Percentiles rank a stretch among this genome's conserved stretches.
phyloP scores from a whole-genome alignment of 1,139 yeast genomes.

The Meyerozyma smithsonii region DNA sequence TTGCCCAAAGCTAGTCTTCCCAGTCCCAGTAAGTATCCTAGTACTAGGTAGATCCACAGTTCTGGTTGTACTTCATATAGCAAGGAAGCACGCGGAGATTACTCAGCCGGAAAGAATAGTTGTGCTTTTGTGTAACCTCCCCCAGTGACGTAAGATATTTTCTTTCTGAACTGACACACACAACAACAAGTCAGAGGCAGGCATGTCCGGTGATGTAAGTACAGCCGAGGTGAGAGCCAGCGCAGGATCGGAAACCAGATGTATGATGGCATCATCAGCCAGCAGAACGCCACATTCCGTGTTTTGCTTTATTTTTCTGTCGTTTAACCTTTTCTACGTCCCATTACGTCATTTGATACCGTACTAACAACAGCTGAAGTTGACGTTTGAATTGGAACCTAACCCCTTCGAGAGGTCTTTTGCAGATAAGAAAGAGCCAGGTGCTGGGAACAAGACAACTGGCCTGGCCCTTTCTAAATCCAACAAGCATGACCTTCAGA shows the following conservation, averaged over 20 bases:
- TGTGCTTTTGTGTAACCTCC: neutral
- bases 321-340: conserved; percentile 1
- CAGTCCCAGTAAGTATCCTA: no score
- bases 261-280: no score
- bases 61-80: neutral
- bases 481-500: conserved; percentile 32
- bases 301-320: neutral
- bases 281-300: neutral
- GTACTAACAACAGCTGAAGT: conserved; percentile 31
- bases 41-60: neutral
- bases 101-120: neutral
- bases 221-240: no score
- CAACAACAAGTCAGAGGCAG: neutral
- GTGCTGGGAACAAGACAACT: conserved; percentile 5
- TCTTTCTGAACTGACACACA: neutral
- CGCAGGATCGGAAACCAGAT: no score
- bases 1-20: no score
- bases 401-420: conserved; percentile 95
- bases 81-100: no score
- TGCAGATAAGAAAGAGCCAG: conserved; percentile 47
- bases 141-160: conserved; percentile 3
- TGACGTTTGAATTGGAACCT: conserved; percentile 78
- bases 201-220: conserved; percentile 28
- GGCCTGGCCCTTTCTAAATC: conserved; percentile 9
- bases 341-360: conserved; percentile 16